Conservation (phyloP, 2,329 filamentous ascomycete species). For the Waltergamsia citrina region DNA sequence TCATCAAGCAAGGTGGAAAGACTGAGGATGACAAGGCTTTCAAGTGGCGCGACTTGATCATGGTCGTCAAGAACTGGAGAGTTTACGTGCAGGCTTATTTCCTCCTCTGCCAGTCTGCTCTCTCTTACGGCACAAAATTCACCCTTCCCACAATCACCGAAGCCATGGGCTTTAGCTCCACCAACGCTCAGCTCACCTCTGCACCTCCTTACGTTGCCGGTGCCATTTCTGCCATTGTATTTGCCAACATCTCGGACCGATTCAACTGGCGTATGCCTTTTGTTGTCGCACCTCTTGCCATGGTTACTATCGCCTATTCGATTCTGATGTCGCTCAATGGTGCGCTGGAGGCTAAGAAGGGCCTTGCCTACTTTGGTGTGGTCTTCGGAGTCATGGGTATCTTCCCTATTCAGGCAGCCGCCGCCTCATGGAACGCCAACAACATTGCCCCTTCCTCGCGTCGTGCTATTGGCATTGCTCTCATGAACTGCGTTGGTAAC, state of each 20-base stretch:
- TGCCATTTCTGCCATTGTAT: slow-evolving; percentile 49
- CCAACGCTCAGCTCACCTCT: slow-evolving; percentile 24
- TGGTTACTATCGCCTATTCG: slow-evolving; percentile 55
- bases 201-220: slow-evolving; percentile 52
- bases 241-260: slow-evolving; percentile 59
- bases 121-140: slow-evolving; percentile 32
- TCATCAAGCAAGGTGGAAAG: slow-evolving; percentile 20
- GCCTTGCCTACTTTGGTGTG: slow-evolving; percentile 51
- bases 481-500: slow-evolving; percentile 7
- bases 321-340: slow-evolving; percentile 60
- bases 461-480: slow-evolving; percentile 7
- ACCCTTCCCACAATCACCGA: slow-evolving; percentile 13
- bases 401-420: slow-evolving; percentile 70
- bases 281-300: slow-evolving; percentile 49
- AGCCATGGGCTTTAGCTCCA: slow-evolving; percentile 14
- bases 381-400: slow-evolving; percentile 63
- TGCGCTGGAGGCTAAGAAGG: slow-evolving; percentile 65
- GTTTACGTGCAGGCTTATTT: slow-evolving; percentile 54
- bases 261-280: slow-evolving; percentile 55
- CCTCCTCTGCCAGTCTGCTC: slow-evolving; percentile 50
- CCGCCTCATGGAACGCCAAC: slow-evolving; percentile 54
- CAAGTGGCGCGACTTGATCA: slow-evolving; percentile 63
- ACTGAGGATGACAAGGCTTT: slow-evolving; percentile 63
- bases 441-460: slow-evolving; percentile 8
- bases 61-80: slow-evolving; percentile 71